Conservation (phyloP, 2,329 filamentous ascomycete species). For the Aspergillus udagawae region DNA sequence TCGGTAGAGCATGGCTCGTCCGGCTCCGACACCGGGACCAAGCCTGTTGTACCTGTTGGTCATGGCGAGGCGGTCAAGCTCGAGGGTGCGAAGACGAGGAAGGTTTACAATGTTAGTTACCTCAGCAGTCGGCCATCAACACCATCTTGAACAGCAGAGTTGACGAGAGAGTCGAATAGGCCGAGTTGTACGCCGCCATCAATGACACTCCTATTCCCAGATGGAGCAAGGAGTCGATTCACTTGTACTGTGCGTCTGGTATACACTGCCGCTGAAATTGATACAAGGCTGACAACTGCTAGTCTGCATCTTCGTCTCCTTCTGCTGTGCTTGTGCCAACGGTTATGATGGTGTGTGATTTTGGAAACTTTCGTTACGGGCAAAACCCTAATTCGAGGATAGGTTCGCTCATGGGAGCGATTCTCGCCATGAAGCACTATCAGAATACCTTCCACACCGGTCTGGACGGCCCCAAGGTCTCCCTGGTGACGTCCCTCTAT, state of each 20-base stretch:
- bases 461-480: slow-evolving; percentile 37
- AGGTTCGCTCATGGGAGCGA: slow-evolving; percentile 30
- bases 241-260: slow-evolving; percentile 26
- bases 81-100: slow-evolving; percentile 38
- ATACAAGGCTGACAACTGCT: slow-evolving; percentile 15
- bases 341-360: slow-evolving; percentile 25
- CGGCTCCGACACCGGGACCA: neutral
- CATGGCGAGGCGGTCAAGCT: slow-evolving; percentile 19
- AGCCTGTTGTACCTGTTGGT: neutral
- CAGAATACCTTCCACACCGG: slow-evolving; percentile 40
- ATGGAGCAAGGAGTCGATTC: slow-evolving; percentile 28
- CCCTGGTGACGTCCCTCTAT: slow-evolving; percentile 44
- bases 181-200: slow-evolving; percentile 47
- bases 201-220: slow-evolving; percentile 42
- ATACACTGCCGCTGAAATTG: neutral
- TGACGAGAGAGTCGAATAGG: slow-evolving; percentile 28
- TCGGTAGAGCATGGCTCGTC: neutral
- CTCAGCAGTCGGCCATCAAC: neutral
- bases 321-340: slow-evolving; percentile 32
- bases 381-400: neutral
- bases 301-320: slow-evolving; percentile 44
- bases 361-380: neutral
- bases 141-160: neutral
- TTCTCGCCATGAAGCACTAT: slow-evolving; percentile 27
- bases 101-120: slow-evolving; percentile 40